These are phyloP conservation scores for Nicotiana benthamiana DNA, from an alignment of 257 asterid genomes.

Conservation along the genomic window DNA sequence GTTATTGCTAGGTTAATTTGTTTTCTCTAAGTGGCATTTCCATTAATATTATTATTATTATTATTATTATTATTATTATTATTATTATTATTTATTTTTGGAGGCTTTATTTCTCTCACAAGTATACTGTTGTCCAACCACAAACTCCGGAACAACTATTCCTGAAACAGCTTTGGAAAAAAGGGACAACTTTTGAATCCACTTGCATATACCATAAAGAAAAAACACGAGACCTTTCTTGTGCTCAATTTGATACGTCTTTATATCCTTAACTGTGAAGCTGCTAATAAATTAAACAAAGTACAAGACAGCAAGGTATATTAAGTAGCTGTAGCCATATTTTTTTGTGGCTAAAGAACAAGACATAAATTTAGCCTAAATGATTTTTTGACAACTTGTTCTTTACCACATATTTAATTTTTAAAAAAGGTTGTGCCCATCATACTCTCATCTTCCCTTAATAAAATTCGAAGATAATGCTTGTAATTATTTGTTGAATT, in stretches of 20 bases:
- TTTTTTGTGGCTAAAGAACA: not conserved
- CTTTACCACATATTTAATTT: not conserved
- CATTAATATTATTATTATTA: no score
- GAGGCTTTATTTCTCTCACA: not conserved
- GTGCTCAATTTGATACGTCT: not conserved
- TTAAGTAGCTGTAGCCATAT: not conserved
- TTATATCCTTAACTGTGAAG: not conserved
- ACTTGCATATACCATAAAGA: not conserved
- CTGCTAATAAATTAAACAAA: not conserved
- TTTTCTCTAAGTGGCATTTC: not conserved
- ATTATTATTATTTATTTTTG: not conserved
- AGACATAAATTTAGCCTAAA: not conserved
- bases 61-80: no score
- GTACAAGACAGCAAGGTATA: not conserved
- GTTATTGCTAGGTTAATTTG: not conserved
- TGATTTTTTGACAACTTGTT: not conserved
- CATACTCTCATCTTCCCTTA: not conserved
- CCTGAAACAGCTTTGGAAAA: not conserved
- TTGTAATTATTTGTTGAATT: not conserved
- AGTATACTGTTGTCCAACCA: constrained; percentile 5
- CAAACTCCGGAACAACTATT: not conserved
- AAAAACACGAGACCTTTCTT: constrained; percentile 2
- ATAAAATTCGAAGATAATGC: not conserved
- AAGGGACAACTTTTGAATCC: constrained; percentile 4
- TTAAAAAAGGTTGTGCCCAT: not conserved